These are phyloP conservation scores for Climacium dendroides DNA, from an alignment of 225 moss, liverwort and hornwort species.

Conservation along the genomic window DNA sequence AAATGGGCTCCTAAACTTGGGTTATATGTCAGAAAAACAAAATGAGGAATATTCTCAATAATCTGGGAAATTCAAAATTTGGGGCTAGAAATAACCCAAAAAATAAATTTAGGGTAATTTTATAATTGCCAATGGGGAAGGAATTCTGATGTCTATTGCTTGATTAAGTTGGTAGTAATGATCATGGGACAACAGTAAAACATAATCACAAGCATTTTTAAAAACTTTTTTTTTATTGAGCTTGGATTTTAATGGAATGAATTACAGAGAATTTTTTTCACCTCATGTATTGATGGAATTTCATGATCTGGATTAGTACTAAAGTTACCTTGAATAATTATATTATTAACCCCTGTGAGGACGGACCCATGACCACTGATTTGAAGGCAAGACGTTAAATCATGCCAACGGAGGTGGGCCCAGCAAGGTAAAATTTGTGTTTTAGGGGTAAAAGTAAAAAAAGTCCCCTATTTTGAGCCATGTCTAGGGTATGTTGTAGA, in stretches of 20 bases:
- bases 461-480: too few species aligned
- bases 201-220: background rate
- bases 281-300: background rate
- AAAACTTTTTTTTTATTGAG: background rate
- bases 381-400: too few species aligned
- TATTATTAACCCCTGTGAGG: too few species aligned
- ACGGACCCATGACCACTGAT: too few species aligned
- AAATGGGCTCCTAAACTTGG: background rate
- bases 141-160: background rate
- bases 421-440: too few species aligned
- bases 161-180: background rate
- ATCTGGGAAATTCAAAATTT: background rate
- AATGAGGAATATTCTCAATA: background rate
- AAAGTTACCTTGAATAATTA: background rate
- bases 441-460: too few species aligned
- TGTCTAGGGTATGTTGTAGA: too few species aligned
- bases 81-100: background rate
- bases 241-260: background rate
- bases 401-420: too few species aligned
- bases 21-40: background rate
- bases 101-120: background rate
- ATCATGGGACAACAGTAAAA: background rate
- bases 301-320: background rate
- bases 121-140: background rate
- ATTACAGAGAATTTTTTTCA: background rate